phyloP scores from a whole-genome alignment of 2,329 filamentous ascomycete genomes.

The Pseudocercospora ulei region DNA sequence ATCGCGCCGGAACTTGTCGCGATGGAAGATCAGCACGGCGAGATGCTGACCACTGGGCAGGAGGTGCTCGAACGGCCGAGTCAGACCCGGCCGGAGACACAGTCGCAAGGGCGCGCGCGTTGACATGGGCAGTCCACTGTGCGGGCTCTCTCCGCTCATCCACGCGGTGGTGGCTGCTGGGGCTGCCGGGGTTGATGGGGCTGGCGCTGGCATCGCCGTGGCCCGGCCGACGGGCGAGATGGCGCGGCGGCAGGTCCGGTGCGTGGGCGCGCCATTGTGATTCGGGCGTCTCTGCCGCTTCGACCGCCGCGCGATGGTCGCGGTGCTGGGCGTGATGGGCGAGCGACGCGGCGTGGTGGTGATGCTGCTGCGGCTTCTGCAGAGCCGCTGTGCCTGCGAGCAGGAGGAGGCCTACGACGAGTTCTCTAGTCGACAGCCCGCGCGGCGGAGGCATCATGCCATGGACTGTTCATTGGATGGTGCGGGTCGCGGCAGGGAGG shows the following conservation, averaged over 20 bases:
- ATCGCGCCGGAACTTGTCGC: constrained; percentile 80
- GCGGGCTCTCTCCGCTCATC: constrained; percentile 27
- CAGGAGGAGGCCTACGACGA: constrained; percentile 22
- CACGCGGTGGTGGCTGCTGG: constrained; percentile 15
- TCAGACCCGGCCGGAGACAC: constrained; percentile 73
- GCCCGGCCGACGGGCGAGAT: constrained; percentile 24
- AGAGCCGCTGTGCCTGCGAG: constrained; percentile 32
- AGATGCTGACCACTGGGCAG: constrained; percentile 47
- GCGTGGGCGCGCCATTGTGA: constrained; percentile 16
- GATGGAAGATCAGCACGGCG: constrained; percentile 53
- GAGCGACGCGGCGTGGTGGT: constrained; percentile 14
- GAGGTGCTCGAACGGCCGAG: constrained; percentile 87
- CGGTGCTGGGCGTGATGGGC: constrained; percentile 12
- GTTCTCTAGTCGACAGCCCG: constrained; percentile 3
- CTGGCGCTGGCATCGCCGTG: constrained; percentile 25
- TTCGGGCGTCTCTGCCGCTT: constrained; percentile 19
- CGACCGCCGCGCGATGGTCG: constrained; percentile 20
- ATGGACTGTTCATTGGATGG: no score
- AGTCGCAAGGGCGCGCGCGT: constrained; percentile 96
- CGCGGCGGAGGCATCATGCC: constrained; percentile 27
- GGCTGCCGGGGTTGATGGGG: constrained; percentile 15
- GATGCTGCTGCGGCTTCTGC: constrained; percentile 34
- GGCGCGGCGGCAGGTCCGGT: constrained; percentile 24
- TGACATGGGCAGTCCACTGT: constrained; percentile 30
- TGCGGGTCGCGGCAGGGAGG: no score